Conservation (phyloP, 2,329 filamentous ascomycete species). For the Stagonosporopsis chrysanthemi region DNA sequence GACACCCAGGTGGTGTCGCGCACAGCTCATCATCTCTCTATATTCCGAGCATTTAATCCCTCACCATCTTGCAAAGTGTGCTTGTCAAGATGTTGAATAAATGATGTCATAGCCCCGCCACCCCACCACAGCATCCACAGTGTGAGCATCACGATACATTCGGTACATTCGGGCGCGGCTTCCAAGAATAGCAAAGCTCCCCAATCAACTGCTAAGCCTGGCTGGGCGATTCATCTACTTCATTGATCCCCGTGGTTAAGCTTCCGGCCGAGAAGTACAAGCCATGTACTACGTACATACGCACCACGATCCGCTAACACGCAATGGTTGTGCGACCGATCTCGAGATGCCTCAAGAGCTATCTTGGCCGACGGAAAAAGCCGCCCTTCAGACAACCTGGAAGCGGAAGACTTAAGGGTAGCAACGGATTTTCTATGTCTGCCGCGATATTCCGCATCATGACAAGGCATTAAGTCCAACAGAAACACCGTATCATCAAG, state of each 20-base stretch:
- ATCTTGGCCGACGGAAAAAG: too few relatives aligned
- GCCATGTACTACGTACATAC: not conserved
- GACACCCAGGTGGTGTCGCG: conserved; percentile 14
- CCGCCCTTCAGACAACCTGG: too few relatives aligned
- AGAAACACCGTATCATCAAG: too few relatives aligned
- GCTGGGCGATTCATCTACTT: not conserved
- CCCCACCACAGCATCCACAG: conserved; percentile 2
- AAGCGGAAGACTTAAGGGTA: too few relatives aligned
- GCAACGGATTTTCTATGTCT: too few relatives aligned
- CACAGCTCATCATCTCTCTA: not conserved
- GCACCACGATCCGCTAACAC: not conserved
- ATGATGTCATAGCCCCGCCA: conserved; percentile 17
- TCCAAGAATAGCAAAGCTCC: conserved; percentile 11
- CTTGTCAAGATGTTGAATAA: conserved; percentile 3
- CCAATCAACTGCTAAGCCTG: conserved; percentile 16
- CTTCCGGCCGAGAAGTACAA: not conserved
- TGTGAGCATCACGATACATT: conserved; percentile 10
- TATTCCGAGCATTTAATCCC: conserved; percentile 3
- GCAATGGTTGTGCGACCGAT: too few relatives aligned
- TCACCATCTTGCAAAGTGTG: conserved; percentile 8
- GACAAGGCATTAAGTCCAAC: too few relatives aligned
- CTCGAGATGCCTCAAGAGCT: too few relatives aligned
- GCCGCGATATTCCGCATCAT: too few relatives aligned
- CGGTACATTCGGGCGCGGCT: conserved; percentile 1
- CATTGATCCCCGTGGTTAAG: conserved; percentile 9